Percentiles rank a stretch among this genome's conserved stretches.
These are phyloP conservation scores for Fusarium mangiferae DNA, from an alignment of 2,329 filamentous ascomycete species.

Conservation along the genomic window DNA sequence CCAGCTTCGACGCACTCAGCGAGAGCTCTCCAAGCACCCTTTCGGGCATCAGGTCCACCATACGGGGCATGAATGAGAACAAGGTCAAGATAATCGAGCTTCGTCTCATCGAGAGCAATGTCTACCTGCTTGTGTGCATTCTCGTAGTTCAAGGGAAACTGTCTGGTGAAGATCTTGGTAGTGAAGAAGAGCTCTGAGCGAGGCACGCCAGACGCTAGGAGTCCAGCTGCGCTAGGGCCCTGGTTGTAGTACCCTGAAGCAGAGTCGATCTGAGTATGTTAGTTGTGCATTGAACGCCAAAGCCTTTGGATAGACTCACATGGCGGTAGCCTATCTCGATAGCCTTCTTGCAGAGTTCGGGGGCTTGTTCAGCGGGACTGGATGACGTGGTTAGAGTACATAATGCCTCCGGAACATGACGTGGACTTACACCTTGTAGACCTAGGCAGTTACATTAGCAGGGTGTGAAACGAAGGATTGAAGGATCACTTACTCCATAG, in stretches of 20 bases:
- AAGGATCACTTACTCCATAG: slow-evolving; percentile 59
- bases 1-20: slow-evolving; percentile 72
- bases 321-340: slow-evolving; percentile 65
- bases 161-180: slow-evolving; percentile 61
- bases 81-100: slow-evolving; percentile 74
- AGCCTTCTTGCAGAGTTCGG: slow-evolving; percentile 57
- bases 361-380: slow-evolving; percentile 46
- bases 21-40: slow-evolving; percentile 70
- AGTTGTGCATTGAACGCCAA: not conserved
- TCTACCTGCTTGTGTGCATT: slow-evolving; percentile 72
- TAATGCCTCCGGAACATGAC: slow-evolving; percentile 15
- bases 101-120: slow-evolving; percentile 69
- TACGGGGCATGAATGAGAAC: slow-evolving; percentile 71
- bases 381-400: slow-evolving; percentile 10
- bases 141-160: slow-evolving; percentile 64
- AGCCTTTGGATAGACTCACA: slow-evolving; percentile 44
- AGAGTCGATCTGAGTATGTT: slow-evolving; percentile 58
- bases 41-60: slow-evolving; percentile 65
- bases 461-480: not conserved
- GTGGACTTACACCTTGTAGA: slow-evolving; percentile 61
- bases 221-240: slow-evolving; percentile 57
- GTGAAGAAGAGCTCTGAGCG: slow-evolving; percentile 66
- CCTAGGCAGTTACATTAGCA: slow-evolving; percentile 48
- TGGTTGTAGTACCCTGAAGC: slow-evolving; percentile 64
- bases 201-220: slow-evolving; percentile 54